phyloP scores from a whole-genome alignment of 768 basidiomycete species.

The Suillus decipiens region DNA sequence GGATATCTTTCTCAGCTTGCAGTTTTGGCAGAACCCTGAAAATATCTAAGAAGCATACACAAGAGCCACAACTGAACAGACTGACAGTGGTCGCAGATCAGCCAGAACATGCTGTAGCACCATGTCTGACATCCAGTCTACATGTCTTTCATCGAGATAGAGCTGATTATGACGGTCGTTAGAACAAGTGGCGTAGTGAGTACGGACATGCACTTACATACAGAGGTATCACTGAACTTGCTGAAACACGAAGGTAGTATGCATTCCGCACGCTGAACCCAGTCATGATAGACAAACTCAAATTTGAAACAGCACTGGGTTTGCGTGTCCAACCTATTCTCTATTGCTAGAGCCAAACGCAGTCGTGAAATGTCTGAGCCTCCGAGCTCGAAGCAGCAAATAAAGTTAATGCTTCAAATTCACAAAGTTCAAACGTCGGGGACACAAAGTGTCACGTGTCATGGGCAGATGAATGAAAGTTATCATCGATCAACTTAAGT shows the following conservation, averaged over 20 bases:
- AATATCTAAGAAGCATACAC: slow-evolving; percentile 7
- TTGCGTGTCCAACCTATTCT: background rate
- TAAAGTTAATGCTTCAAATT: background rate
- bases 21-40: slow-evolving; percentile 70
- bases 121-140: slow-evolving; percentile 88
- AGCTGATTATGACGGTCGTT: slow-evolving; percentile 43
- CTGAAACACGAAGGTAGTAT: slow-evolving; percentile 81
- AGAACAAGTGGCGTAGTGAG: background rate
- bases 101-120: slow-evolving; percentile 79
- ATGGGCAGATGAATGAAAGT: background rate
- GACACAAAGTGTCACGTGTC: too few relatives aligned
- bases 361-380: background rate
- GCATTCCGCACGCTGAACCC: slow-evolving; percentile 70
- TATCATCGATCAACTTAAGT: background rate
- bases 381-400: background rate
- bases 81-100: slow-evolving; percentile 73
- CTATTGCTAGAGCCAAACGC: background rate
- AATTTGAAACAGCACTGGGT: slow-evolving; percentile 5
- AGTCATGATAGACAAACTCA: background rate
- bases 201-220: slow-evolving; percentile 50
- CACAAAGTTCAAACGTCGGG: too few relatives aligned
- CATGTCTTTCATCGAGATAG: slow-evolving; percentile 86
- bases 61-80: slow-evolving; percentile 7
- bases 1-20: slow-evolving; percentile 53
- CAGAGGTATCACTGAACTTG: slow-evolving; percentile 71